Conservation (phyloP, 1,284 basidiomycete species). For the Ganoderma sinense region DNA sequence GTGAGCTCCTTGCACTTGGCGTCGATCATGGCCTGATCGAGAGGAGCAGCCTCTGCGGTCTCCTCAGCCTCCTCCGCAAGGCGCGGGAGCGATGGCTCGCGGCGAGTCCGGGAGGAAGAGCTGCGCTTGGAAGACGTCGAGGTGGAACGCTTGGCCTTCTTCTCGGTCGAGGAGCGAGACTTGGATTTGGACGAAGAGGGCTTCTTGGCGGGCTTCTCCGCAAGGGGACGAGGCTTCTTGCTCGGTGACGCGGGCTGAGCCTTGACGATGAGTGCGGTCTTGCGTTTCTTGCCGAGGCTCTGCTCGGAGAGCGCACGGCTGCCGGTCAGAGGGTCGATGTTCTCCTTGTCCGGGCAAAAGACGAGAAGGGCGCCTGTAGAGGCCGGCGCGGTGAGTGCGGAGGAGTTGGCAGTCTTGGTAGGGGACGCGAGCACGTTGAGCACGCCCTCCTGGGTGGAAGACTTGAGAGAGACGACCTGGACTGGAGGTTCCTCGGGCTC, state of each 20-base stretch:
- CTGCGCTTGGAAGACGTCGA: conserved; percentile 26
- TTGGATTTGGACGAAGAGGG: conserved; percentile 19
- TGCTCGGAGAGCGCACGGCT: conserved; percentile 51
- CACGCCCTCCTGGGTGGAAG: conserved; percentile 18
- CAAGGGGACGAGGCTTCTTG: conserved; percentile 57
- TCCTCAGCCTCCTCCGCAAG: conserved; percentile 58
- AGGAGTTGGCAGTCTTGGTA: conserved; percentile 10
- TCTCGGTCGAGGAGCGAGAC: conserved; percentile 23
- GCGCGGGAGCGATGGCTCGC: conserved; percentile 45
- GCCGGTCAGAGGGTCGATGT: conserved; percentile 76
- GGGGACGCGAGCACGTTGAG: conserved; percentile 10
- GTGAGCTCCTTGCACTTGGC: conserved; percentile 70
- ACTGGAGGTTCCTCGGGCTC: conserved; percentile 27
- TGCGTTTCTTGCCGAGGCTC: conserved; percentile 64
- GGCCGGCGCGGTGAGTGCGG: conserved; percentile 19
- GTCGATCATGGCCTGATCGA: conserved; percentile 49
- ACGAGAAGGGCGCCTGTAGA: conserved; percentile 43
- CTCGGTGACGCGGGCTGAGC: conserved; percentile 45
- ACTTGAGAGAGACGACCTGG: background rate
- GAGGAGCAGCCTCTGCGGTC: conserved; percentile 26
- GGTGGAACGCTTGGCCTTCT: conserved; percentile 31
- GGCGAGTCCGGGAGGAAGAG: conserved; percentile 28
- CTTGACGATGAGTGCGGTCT: conserved; percentile 67
- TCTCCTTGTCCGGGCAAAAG: conserved; percentile 72
- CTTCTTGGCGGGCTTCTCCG: conserved; percentile 50